Evolutionary conservation across 2,329 filamentous ascomycete genomes (phyloP).

Genomic region (Dactylellina leptospora): DNA sequence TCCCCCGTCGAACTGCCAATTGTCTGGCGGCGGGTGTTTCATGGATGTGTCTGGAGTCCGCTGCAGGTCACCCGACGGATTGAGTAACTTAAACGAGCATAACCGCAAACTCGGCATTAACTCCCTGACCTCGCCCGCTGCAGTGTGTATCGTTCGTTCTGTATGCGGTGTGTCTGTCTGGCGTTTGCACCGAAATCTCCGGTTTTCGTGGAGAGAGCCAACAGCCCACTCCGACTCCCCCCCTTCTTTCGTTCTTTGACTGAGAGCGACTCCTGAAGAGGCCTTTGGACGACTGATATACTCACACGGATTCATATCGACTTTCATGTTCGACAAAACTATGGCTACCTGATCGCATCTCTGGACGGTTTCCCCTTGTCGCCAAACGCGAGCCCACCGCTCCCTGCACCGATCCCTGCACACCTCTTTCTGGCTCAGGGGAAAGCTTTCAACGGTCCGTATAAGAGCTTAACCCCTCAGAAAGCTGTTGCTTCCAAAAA

Average conservation of each 20-base stretch:
- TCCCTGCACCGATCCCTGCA: constrained; percentile 32
- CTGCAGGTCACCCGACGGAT: constrained; percentile 52
- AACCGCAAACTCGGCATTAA: constrained; percentile 45
- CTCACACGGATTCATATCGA: neutral
- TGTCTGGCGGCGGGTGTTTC: constrained; percentile 34
- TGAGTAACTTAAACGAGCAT: constrained; percentile 53
- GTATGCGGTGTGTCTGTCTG: constrained; percentile 13
- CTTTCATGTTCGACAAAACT: constrained; percentile 7
- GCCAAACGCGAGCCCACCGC: constrained; percentile 36
- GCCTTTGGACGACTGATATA: neutral
- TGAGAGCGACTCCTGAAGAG: neutral
- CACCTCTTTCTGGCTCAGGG: constrained; percentile 31
- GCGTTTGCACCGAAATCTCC: constrained; percentile 50
- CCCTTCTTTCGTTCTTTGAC: constrained; percentile 13
- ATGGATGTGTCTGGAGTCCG: constrained; percentile 18
- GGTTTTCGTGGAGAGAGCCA: constrained; percentile 30
- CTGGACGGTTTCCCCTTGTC: constrained; percentile 17
- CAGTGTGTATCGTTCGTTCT: constrained; percentile 7
- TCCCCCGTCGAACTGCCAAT: no score
- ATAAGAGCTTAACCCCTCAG: neutral
- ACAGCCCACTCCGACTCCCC: neutral
- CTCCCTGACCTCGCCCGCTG: constrained; percentile 35
- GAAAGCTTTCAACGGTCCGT: constrained; percentile 41
- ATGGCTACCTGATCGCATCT: constrained; percentile 28
- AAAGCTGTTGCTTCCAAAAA: constrained; percentile 38